A percentile compares a stretch with the other conserved stretches of the same genome.
These are phyloP conservation scores for Elsinoe perseae DNA, from an alignment of 2,329 filamentous ascomycete genomes.

Conservation along the genomic window DNA sequence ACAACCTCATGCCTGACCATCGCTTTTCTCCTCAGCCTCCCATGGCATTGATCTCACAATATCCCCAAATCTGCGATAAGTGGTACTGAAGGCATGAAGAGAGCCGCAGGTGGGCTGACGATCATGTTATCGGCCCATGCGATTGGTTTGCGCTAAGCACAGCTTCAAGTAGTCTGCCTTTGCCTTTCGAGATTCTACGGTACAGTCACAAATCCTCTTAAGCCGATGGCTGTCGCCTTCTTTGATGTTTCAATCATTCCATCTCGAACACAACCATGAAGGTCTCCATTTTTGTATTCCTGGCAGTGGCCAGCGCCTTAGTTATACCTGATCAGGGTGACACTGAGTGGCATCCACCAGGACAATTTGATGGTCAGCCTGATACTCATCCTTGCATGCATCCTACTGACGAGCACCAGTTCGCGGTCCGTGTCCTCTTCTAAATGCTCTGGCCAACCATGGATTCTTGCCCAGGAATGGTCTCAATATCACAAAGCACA, in stretches of 20 bases:
- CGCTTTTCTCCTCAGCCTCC: background rate
- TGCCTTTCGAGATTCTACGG: background rate
- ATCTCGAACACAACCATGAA: background rate
- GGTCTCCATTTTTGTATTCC: background rate
- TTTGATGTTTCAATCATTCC: background rate
- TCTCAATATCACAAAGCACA: conserved; percentile 15
- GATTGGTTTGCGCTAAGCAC: background rate
- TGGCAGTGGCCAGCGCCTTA: background rate
- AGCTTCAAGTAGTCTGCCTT: background rate
- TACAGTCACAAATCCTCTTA: background rate
- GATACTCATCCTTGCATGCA: background rate
- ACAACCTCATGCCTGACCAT: background rate
- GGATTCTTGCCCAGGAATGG: conserved; percentile 22
- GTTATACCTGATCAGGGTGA: background rate
- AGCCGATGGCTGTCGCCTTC: background rate
- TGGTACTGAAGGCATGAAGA: background rate
- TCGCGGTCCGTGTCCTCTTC: conserved; percentile 24
- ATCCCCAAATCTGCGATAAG: background rate
- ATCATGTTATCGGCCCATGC: background rate
- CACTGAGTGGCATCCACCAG: conserved; percentile 8
- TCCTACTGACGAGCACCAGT: conserved; percentile 17
- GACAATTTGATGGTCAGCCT: conserved; percentile 1
- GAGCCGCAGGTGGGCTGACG: background rate
- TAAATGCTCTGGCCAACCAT: conserved; percentile 25
- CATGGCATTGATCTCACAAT: background rate